These are phyloP conservation scores for Juncus inflexus DNA, from an alignment of 176 grass and related monocot species.

Conservation along the genomic window DNA sequence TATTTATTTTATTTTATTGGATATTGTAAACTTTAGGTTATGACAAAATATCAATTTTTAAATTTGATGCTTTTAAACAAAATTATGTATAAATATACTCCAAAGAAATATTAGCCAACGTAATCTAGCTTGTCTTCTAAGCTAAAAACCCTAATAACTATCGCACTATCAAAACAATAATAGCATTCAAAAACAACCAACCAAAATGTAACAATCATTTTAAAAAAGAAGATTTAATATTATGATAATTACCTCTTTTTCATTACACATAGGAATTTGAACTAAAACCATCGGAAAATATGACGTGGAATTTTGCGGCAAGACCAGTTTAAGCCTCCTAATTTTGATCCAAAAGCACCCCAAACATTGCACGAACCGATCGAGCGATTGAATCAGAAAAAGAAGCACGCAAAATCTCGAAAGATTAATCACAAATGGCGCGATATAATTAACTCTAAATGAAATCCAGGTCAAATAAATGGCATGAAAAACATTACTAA, in stretches of 20 bases:
- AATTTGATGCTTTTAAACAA: too few relatives aligned
- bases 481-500: slow-evolving; percentile 48
- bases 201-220: slow-evolving; percentile 17
- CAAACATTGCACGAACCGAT: slow-evolving; percentile 67
- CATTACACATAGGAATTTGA: slow-evolving; percentile 98
- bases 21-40: too few relatives aligned
- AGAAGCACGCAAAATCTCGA: slow-evolving; percentile 76
- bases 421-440: slow-evolving; percentile 53
- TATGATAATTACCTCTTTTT: slow-evolving; percentile 66
- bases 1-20: too few relatives aligned
- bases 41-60: too few relatives aligned
- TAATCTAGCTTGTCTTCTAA: neutral
- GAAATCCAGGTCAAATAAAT: slow-evolving; percentile 59
- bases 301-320: slow-evolving; percentile 15
- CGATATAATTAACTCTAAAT: slow-evolving; percentile 56
- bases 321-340: slow-evolving; percentile 52
- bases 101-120: neutral
- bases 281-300: slow-evolving; percentile 87
- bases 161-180: slow-evolving; percentile 24
- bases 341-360: slow-evolving; percentile 89
- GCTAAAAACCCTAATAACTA: slow-evolving; percentile 13
- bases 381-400: slow-evolving; percentile 72
- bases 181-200: slow-evolving; percentile 24
- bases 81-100: too few relatives aligned
- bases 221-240: slow-evolving; percentile 5